phyloP scores from a whole-genome alignment of 148 eudicot species.

The Chenopodium berlandieri region DNA sequence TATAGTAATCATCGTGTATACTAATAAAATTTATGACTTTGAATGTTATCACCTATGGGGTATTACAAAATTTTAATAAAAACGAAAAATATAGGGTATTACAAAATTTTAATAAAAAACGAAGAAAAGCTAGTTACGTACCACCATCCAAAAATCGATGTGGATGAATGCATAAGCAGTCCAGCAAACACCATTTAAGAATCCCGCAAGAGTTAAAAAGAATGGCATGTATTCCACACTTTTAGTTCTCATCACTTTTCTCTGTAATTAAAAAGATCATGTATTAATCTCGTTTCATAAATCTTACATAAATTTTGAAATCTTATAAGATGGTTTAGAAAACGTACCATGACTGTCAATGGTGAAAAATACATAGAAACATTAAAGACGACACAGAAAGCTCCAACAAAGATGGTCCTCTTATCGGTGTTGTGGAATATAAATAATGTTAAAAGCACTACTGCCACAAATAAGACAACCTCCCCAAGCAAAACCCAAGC shows the following conservation, averaged over 20 bases:
- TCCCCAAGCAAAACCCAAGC: constrained; percentile 29
- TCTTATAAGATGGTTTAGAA: too few species aligned
- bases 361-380: constrained; percentile 68
- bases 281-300: too few species aligned
- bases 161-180: constrained; percentile 47
- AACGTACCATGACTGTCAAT: constrained; percentile 61
- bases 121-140: constrained; percentile 20
- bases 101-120: too few species aligned
- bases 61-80: too few species aligned
- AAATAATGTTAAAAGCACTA: constrained; percentile 32
- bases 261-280: constrained; percentile 29
- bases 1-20: too few species aligned
- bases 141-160: constrained; percentile 60
- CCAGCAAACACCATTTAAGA: constrained; percentile 64
- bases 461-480: constrained; percentile 28
- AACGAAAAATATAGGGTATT: not conserved
- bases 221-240: constrained; percentile 93
- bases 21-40: too few species aligned
- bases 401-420: constrained; percentile 61
- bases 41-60: not conserved
- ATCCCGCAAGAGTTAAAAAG: constrained; percentile 56
- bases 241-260: constrained; percentile 55
- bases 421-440: constrained; percentile 32
- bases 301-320: too few species aligned
- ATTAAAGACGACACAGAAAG: constrained; percentile 53